Base-by-base conservation (phyloP, 208 protist species). In the Crithidia acanthocephali region DNA sequence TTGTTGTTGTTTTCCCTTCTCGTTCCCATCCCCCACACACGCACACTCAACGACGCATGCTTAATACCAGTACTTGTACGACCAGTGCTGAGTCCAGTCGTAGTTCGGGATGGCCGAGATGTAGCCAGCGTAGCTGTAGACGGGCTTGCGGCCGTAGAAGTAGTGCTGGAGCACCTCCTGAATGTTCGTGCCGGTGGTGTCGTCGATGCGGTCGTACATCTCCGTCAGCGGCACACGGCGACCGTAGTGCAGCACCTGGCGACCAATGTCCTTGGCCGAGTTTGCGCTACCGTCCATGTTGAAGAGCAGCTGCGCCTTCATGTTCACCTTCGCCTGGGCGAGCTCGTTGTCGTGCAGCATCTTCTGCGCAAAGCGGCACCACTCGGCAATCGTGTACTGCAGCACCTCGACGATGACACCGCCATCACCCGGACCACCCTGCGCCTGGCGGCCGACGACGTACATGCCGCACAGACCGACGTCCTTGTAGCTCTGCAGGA, bases 51-150 rank as follows among this genome's bases (percentile, higher is more conserved):
- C 11, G 10, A 16, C 11, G 1, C 37, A 28, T 45, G 62, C 57
- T 75, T 96, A 97, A 68, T 96, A 95, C 85, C 90, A 95, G 81
- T 93, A 93, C 84, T 94, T 95, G 86, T 94, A 95, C 30, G 90
- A 86, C 90, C 91, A 95, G 80, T 94, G 91, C 74, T 93, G 83
- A 15, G 88, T 92, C 84, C 84, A 91, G 74, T 94, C 87, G 82
- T 96, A 97, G 74, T 88, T 85, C 37, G 89, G 91, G 59, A 95
- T 91, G 56, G 76, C 68, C 5, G 88, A 85, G 60, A 90, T 86
- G 79, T 93, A 91, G 63, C 93, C 93, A 53, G 90, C 79, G 71
- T 93, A 95, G 67, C 90, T 94, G 80, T 91, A 91, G 45, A 93
- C 87, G 32, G 91, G 93, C 74, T 94, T 92, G 66, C 89, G 81